Conservation (phyloP, 164 flowering plant genomes). For the Pachysandra terminalis region DNA sequence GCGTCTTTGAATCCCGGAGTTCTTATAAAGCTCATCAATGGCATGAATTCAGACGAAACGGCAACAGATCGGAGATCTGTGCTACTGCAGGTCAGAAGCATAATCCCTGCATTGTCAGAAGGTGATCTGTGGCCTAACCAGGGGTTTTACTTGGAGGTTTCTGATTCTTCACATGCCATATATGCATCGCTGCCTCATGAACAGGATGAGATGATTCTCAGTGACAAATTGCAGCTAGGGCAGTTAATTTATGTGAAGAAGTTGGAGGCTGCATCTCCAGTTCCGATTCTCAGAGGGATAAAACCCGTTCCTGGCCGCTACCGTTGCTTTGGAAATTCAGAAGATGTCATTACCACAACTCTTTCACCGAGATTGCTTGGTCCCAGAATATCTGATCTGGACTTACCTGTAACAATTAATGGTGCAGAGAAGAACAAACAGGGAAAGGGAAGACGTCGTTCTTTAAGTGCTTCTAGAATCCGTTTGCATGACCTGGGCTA, state of each 20-base stretch:
- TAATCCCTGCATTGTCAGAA: slow-evolving; percentile 52
- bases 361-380: slow-evolving; percentile 16
- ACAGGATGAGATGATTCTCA: slow-evolving; percentile 50
- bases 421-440: slow-evolving; percentile 8
- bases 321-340: slow-evolving; percentile 46
- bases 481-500: slow-evolving; percentile 2
- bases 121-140: slow-evolving; percentile 66
- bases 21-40: slow-evolving; percentile 50
- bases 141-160: slow-evolving; percentile 69
- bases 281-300: slow-evolving; percentile 52
- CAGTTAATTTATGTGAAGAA: slow-evolving; percentile 54
- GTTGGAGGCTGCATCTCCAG: slow-evolving; percentile 48
- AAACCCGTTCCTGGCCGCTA: slow-evolving; percentile 54
- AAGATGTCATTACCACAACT: slow-evolving; percentile 33
- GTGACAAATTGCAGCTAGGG: slow-evolving; percentile 55
- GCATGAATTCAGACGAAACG: slow-evolving; percentile 30
- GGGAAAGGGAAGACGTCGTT: slow-evolving; percentile 18
- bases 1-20: slow-evolving; percentile 48
- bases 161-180: slow-evolving; percentile 59
- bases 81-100: slow-evolving; percentile 58
- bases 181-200: slow-evolving; percentile 57
- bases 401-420: slow-evolving; percentile 14
- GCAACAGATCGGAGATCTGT: slow-evolving; percentile 22
- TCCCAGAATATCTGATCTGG: slow-evolving; percentile 3
- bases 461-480: slow-evolving; percentile 37